Evolutionary conservation across 805 yeast species (phyloP).

Genomic region (Hanseniaspora valbyensis): DNA sequence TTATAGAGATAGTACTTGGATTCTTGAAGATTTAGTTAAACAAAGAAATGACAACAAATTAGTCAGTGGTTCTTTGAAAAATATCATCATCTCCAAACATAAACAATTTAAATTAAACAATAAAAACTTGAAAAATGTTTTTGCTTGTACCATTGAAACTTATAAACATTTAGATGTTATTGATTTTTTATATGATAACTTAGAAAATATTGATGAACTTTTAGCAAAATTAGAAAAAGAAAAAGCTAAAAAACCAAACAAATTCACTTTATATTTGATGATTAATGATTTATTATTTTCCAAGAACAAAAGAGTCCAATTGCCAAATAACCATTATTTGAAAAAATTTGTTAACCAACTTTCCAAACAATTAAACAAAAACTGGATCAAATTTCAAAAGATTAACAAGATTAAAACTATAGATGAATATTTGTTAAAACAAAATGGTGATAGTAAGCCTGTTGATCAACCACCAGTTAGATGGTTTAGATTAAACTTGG

Average conservation of each 20-base stretch:
- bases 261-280: slow-evolving; percentile 38
- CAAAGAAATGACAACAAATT: slow-evolving; percentile 21
- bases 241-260: slow-evolving; percentile 37
- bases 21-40: slow-evolving; percentile 26
- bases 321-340: slow-evolving; percentile 68
- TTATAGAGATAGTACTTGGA: slow-evolving; percentile 34
- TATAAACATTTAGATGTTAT: slow-evolving; percentile 59
- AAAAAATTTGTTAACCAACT: slow-evolving; percentile 73
- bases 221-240: slow-evolving; percentile 47
- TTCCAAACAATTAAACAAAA: slow-evolving; percentile 64
- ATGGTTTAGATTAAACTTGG: slow-evolving; percentile 68
- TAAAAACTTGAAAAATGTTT: slow-evolving; percentile 67
- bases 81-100: slow-evolving; percentile 41
- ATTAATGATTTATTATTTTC: slow-evolving; percentile 74
- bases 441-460: slow-evolving; percentile 16
- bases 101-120: slow-evolving; percentile 39
- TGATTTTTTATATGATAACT: slow-evolving; percentile 48
- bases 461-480: slow-evolving; percentile 57
- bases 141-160: slow-evolving; percentile 72
- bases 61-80: slow-evolving; percentile 43
- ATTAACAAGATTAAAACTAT: slow-evolving; percentile 48
- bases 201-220: slow-evolving; percentile 1
- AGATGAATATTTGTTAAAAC: slow-evolving; percentile 18
- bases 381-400: slow-evolving; percentile 64
- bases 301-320: slow-evolving; percentile 68